A percentile compares a stretch with the other conserved stretches of the same genome.
These are phyloP conservation scores for Artemisia annua DNA, from an alignment of 129 eudicot species.

Conservation along the genomic window DNA sequence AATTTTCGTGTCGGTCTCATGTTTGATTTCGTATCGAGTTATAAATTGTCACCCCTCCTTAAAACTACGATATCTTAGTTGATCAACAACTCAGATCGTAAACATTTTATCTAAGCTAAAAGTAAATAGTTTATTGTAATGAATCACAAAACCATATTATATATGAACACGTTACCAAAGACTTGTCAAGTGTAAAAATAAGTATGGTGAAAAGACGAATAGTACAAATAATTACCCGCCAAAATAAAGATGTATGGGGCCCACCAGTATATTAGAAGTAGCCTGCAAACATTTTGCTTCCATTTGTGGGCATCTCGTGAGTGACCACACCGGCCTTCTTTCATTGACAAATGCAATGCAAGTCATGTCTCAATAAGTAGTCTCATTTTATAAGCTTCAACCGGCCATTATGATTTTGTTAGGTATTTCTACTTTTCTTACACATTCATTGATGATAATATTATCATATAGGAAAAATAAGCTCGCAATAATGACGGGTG, in stretches of 20 bases:
- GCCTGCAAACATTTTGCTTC: slow-evolving; percentile 22
- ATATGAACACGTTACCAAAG: too few relatives aligned
- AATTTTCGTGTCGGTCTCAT: too few relatives aligned
- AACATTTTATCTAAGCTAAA: too few relatives aligned
- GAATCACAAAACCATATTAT: too few relatives aligned
- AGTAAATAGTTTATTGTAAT: too few relatives aligned
- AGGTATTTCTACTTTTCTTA: neutral
- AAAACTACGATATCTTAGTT: too few relatives aligned
- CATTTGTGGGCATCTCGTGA: neutral
- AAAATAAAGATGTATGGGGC: slow-evolving; percentile 7
- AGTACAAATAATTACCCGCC: slow-evolving; percentile 15
- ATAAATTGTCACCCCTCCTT: too few relatives aligned
- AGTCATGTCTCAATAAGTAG: neutral
- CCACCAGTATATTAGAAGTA: neutral
- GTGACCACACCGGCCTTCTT: slow-evolving; percentile 24
- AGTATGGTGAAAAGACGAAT: neutral
- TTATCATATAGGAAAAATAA: neutral
- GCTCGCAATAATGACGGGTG: too few relatives aligned
- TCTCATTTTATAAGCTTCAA: neutral
- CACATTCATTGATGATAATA: neutral
- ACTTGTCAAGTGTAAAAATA: neutral
- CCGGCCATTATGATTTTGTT: slow-evolving; percentile 13
- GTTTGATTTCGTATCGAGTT: too few relatives aligned
- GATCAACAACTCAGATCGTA: too few relatives aligned
- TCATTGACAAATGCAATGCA: slow-evolving; percentile 28